These are phyloP conservation scores for Fusarium drepaniforme DNA, from an alignment of 2,329 filamentous ascomycete species.

Conservation along the genomic window DNA sequence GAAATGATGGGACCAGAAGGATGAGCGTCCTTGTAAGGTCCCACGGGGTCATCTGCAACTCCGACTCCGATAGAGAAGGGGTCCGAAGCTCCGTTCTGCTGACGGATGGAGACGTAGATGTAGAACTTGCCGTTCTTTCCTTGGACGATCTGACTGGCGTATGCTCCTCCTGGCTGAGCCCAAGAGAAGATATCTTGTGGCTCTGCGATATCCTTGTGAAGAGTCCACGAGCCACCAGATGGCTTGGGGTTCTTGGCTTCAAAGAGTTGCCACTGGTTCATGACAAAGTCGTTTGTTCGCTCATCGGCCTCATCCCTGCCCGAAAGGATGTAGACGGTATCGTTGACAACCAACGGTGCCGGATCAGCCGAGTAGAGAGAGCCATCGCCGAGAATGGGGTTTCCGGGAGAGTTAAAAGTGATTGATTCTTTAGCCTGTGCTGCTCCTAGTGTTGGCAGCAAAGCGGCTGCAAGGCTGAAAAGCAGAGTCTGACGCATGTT, in stretches of 20 bases:
- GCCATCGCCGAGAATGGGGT: constrained; percentile 53
- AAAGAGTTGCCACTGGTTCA: constrained; percentile 54
- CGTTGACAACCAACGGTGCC: constrained; percentile 52
- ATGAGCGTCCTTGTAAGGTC: constrained; percentile 52
- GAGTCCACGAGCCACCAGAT: constrained; percentile 48
- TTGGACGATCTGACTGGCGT: constrained; percentile 51
- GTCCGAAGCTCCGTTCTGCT: constrained; percentile 45
- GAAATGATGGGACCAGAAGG: constrained; percentile 52
- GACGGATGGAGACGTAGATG: constrained; percentile 51
- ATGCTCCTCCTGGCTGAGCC: constrained; percentile 50
- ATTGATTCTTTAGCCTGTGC: background rate
- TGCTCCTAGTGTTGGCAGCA: background rate
- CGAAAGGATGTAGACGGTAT: constrained; percentile 52
- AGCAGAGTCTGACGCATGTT: constrained; percentile 1
- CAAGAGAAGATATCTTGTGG: constrained; percentile 51
- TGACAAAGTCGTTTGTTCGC: constrained; percentile 48
- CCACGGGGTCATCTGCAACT: constrained; percentile 49
- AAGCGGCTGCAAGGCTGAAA: background rate
- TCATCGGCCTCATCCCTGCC: constrained; percentile 50
- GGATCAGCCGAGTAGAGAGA: constrained; percentile 54
- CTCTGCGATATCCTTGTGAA: constrained; percentile 46
- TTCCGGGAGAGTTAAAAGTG: constrained; percentile 47
- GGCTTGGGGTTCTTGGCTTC: constrained; percentile 45
- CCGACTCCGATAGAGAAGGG: constrained; percentile 54
- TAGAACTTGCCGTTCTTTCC: constrained; percentile 52